Percentiles rank a stretch among this genome's conserved stretches.
Evolutionary conservation across 352 stramenopile genomes (phyloP).

Genomic region (Phytopythium chamaehyphon): DNA sequence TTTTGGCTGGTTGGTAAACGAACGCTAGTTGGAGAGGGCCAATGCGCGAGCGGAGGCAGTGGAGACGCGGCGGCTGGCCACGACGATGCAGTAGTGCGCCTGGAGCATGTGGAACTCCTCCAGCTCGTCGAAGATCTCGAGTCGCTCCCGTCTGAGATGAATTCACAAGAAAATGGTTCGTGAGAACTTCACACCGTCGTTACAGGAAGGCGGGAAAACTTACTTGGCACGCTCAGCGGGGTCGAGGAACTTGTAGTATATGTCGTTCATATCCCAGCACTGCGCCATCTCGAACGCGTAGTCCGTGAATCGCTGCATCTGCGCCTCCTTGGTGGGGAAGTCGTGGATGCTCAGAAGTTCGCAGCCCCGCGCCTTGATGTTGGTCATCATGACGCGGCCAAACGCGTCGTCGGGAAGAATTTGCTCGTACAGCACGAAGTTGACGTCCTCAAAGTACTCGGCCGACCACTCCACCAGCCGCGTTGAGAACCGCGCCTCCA

Average conservation of each 20-base stretch:
- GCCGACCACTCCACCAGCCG: constrained; percentile 69
- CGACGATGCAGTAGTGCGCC: constrained; percentile 88
- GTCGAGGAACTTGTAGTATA: constrained; percentile 89
- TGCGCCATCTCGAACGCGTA: constrained; percentile 66
- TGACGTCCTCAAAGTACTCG: constrained; percentile 65
- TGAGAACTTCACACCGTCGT: neutral
- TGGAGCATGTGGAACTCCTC: constrained; percentile 92
- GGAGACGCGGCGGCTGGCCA: constrained; percentile 49
- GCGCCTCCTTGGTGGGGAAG: constrained; percentile 70
- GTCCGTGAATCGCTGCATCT: constrained; percentile 69
- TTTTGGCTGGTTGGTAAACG: too few relatives aligned
- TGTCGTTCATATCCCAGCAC: constrained; percentile 89
- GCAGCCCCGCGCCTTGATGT: constrained; percentile 89
- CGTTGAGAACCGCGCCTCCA: constrained; percentile 78
- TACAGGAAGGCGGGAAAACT: too few relatives aligned
- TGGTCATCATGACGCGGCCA: constrained; percentile 87
- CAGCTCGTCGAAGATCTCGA: constrained; percentile 92
- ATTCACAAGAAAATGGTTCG: constrained; percentile 2
- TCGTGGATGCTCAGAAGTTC: constrained; percentile 82
- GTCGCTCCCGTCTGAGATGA: constrained; percentile 51
- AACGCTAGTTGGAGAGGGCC: constrained; percentile 12
- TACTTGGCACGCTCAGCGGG: constrained; percentile 59
- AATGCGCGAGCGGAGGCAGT: constrained; percentile 28
- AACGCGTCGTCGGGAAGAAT: constrained; percentile 90
- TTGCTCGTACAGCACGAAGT: constrained; percentile 89